These are phyloP conservation scores for Schwanniomyces yamadae DNA, from an alignment of 805 yeast species.

Conservation along the genomic window DNA sequence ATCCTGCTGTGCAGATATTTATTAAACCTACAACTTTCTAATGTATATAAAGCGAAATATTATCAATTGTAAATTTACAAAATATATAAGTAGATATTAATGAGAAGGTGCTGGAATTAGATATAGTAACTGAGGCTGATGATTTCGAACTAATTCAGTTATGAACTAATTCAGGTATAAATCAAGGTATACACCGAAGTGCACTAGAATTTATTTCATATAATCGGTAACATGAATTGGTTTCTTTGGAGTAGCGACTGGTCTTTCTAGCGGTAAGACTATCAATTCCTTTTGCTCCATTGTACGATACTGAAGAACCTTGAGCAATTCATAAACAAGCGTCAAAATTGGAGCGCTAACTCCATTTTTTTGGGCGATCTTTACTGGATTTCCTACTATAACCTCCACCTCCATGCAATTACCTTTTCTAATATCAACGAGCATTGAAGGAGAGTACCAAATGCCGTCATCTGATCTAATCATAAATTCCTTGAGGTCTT, in stretches of 20 bases:
- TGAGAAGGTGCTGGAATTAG: too few relatives aligned
- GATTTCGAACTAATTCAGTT: too few relatives aligned
- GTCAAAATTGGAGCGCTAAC: constrained; percentile 19
- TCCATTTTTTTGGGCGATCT: constrained; percentile 16
- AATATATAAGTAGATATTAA: too few relatives aligned
- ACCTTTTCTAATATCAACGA: constrained; percentile 21
- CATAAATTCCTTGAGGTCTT: constrained; percentile 17
- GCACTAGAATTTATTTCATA: neutral
- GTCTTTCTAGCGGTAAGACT: constrained; percentile 17
- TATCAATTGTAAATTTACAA: neutral
- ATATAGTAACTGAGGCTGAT: too few relatives aligned
- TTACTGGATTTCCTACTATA: constrained; percentile 20
- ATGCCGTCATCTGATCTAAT: constrained; percentile 16
- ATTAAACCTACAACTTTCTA: neutral
- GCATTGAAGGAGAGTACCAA: constrained; percentile 26
- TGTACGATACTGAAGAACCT: constrained; percentile 17
- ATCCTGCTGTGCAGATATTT: too few relatives aligned
- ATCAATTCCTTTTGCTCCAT: constrained; percentile 19
- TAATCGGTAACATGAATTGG: constrained; percentile 22
- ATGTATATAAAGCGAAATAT: neutral
- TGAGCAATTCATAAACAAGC: constrained; percentile 16
- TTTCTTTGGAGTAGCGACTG: constrained; percentile 12
- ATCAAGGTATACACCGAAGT: too few relatives aligned
- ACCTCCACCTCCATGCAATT: constrained; percentile 22
- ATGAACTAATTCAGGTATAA: too few relatives aligned